A percentile compares a stretch with the other conserved stretches of the same genome.
Evolutionary conservation across 805 yeast genomes (phyloP).

Genomic region (Teunomyces tritomae): DNA sequence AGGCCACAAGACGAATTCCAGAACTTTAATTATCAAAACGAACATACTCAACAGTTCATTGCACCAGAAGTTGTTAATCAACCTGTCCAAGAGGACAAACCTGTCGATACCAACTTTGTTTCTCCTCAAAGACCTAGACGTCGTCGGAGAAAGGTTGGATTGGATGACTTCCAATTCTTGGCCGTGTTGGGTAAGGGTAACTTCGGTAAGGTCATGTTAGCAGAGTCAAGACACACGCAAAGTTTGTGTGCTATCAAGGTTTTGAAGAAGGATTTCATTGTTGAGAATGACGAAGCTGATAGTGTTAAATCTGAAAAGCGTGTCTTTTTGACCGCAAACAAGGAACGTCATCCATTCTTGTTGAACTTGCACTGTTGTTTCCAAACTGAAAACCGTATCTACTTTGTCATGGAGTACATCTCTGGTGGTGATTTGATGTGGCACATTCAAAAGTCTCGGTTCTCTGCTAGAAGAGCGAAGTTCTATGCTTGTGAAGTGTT

Average conservation of each 20-base stretch:
- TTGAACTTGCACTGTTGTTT: constrained; percentile 90
- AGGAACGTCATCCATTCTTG: constrained; percentile 89
- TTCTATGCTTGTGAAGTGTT: constrained; percentile 97
- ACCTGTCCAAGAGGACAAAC: not conserved
- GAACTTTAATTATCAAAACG: constrained; percentile 29
- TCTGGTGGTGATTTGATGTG: constrained; percentile 99
- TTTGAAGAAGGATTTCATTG: constrained; percentile 90
- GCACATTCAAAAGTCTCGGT: constrained; percentile 93
- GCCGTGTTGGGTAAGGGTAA: constrained; percentile 98
- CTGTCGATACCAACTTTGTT: not conserved
- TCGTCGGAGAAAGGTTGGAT: constrained; percentile 73
- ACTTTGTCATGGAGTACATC: constrained; percentile 97
- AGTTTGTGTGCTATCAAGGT: constrained; percentile 94
- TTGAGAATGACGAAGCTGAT: constrained; percentile 94
- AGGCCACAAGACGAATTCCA: constrained; percentile 12
- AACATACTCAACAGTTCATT: constrained; percentile 14
- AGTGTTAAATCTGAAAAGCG: constrained; percentile 93
- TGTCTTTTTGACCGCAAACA: constrained; percentile 81
- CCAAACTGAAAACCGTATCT: constrained; percentile 96
- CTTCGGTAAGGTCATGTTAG: constrained; percentile 97
- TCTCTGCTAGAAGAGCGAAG: constrained; percentile 88
- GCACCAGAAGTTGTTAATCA: constrained; percentile 11
- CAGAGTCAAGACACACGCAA: constrained; percentile 82
- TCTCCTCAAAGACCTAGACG: constrained; percentile 27
- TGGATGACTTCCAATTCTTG: constrained; percentile 90